These are phyloP conservation scores for Endoconidiophora polonica DNA, from an alignment of 2,329 filamentous ascomycete genomes.

Conservation along the genomic window DNA sequence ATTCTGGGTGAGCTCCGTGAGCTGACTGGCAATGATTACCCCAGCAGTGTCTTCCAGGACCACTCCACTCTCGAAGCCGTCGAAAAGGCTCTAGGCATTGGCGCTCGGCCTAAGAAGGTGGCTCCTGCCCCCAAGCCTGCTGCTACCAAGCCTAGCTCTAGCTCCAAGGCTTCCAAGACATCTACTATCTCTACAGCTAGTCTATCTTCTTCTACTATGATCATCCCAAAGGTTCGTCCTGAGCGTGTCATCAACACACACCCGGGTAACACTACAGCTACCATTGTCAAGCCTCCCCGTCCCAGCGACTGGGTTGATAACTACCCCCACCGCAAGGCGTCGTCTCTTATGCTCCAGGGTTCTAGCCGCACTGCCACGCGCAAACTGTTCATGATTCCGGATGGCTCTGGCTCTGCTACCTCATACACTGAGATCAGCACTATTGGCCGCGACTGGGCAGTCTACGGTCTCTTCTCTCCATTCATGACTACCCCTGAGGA, in stretches of 20 bases:
- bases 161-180: constrained; percentile 16
- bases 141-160: neutral
- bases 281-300: constrained; percentile 27
- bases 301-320: constrained; percentile 24
- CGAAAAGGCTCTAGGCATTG: constrained; percentile 43
- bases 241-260: constrained; percentile 18
- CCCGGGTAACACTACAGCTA: constrained; percentile 27
- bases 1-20: constrained; percentile 39
- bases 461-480: constrained; percentile 42
- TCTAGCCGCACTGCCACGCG: constrained; percentile 30
- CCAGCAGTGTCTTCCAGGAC: constrained; percentile 43
- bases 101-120: constrained; percentile 23
- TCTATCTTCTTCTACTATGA: constrained; percentile 12
- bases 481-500: constrained; percentile 45
- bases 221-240: constrained; percentile 13
- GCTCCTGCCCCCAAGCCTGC: constrained; percentile 17
- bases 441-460: constrained; percentile 28
- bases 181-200: neutral
- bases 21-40: constrained; percentile 34
- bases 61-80: constrained; percentile 49
- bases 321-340: constrained; percentile 34
- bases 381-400: constrained; percentile 37
- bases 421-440: constrained; percentile 32
- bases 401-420: constrained; percentile 44
- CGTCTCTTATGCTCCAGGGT: constrained; percentile 32